A percentile compares a stretch with the other conserved stretches of the same genome.
Conservation (phyloP, 2,329 filamentous ascomycete species). For the Macrophomina tecta region DNA sequence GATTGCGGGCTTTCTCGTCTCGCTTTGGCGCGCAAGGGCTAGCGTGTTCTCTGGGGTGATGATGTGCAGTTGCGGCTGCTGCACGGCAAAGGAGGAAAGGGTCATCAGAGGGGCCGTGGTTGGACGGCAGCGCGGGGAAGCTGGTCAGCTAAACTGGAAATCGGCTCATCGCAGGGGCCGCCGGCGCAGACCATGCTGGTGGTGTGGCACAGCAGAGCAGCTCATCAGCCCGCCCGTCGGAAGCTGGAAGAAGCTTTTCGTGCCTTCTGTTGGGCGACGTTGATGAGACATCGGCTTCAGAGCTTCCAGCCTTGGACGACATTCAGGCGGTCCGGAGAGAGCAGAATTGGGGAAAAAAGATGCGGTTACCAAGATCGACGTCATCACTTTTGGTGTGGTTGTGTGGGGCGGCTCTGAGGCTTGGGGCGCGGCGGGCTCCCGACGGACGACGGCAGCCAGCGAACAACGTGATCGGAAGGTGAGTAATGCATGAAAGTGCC, state of each 20-base stretch:
- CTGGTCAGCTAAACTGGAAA: neutral
- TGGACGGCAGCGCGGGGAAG: conserved; percentile 13
- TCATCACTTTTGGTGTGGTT: neutral
- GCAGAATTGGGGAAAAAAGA: neutral
- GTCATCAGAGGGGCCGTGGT: neutral
- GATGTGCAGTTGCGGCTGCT: too few relatives aligned
- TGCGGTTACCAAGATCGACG: neutral
- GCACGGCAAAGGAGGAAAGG: neutral
- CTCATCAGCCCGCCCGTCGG: neutral
- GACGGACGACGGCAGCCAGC: neutral
- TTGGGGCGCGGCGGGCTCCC: neutral
- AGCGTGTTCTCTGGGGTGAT: too few relatives aligned
- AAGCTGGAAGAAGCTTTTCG: neutral
- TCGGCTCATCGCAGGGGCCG: neutral
- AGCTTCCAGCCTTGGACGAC: neutral
- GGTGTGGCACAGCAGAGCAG: neutral
- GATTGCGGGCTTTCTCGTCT: neutral
- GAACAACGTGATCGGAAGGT: neutral
- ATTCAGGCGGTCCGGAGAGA: too few relatives aligned
- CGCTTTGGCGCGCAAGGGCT: neutral
- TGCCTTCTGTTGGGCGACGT: neutral
- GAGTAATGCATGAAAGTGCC: neutral
- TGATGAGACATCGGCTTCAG: neutral
- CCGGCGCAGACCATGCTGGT: too few relatives aligned
- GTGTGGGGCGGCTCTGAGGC: conserved; percentile 10